Conservation (phyloP, 352 stramenopile species). For the Blastocystis sp. region DNA sequence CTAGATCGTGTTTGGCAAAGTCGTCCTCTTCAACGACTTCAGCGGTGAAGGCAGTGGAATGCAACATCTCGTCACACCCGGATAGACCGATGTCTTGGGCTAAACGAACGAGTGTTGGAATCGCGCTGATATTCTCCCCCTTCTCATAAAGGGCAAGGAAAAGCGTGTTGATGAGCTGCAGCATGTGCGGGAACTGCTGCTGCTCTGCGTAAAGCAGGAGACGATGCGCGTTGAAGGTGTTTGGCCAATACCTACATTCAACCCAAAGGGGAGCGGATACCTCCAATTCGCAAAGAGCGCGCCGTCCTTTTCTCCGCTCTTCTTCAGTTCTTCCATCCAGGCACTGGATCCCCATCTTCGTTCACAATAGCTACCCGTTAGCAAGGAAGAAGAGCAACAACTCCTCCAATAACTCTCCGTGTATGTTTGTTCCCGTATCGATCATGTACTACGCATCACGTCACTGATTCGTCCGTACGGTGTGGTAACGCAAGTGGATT, state of each 20-base stretch:
- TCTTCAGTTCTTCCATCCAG: conserved; percentile 17
- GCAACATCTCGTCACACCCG: conserved; percentile 28
- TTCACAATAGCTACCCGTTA: conserved; percentile 19
- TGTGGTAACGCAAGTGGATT: neutral
- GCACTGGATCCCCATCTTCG: conserved; percentile 7
- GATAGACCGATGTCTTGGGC: conserved; percentile 13
- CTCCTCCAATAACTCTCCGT: conserved; percentile 2
- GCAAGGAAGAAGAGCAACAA: neutral
- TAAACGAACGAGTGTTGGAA: neutral
- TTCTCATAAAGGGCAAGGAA: conserved; percentile 34
- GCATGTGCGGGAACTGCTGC: neutral
- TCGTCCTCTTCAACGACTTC: conserved; percentile 53
- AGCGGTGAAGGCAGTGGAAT: neutral
- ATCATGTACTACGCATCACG: conserved; percentile 61
- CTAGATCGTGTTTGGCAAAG: conserved; percentile 40
- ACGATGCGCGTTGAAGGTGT: conserved; percentile 52
- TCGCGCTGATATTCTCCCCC: conserved; percentile 55
- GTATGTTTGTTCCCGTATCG: neutral
- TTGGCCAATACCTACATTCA: conserved; percentile 49
- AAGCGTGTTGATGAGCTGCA: neutral
- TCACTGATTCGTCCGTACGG: neutral
- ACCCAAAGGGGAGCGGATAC: neutral
- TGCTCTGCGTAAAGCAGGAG: conserved; percentile 16
- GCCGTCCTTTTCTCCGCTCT: conserved; percentile 50
- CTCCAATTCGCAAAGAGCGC: conserved; percentile 31